Evolutionary conservation across 371 early-diverging fungal genomes (phyloP).

Genomic region (Mycotypha africana): DNA sequence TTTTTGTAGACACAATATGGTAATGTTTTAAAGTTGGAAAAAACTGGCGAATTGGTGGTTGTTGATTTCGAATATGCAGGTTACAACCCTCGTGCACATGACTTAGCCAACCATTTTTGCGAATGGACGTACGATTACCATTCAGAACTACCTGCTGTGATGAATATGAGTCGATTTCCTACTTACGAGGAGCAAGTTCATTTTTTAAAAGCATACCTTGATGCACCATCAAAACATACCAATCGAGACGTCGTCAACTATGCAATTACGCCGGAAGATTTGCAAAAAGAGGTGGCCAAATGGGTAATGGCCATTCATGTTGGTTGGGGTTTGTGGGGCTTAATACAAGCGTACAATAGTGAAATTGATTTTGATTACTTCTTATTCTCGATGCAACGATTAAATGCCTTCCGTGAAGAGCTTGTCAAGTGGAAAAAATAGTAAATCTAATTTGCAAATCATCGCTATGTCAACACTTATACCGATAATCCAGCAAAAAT

Average conservation of each 20-base stretch:
- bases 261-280: constrained; percentile 14
- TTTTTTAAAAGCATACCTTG: constrained; percentile 68
- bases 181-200: constrained; percentile 48
- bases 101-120: constrained; percentile 88
- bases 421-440: constrained; percentile 19
- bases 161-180: constrained; percentile 52
- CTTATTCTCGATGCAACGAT: constrained; percentile 62
- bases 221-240: constrained; percentile 19
- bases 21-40: constrained; percentile 63
- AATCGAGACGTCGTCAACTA: constrained; percentile 15
- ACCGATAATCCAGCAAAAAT: too few relatives aligned
- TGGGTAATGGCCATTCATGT: constrained; percentile 66
- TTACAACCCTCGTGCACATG: constrained; percentile 78
- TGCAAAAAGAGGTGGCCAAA: constrained; percentile 34
- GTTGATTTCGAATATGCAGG: constrained; percentile 91
- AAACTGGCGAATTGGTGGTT: constrained; percentile 56
- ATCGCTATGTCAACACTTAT: too few relatives aligned
- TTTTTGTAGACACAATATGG: constrained; percentile 71
- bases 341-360: constrained; percentile 68
- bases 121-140: constrained; percentile 89
- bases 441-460: background rate
- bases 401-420: constrained; percentile 43
- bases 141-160: constrained; percentile 47
- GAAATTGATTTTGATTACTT: constrained; percentile 84
- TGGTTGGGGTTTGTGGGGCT: constrained; percentile 83